Evolutionary conservation across 2,329 filamentous ascomycete species (phyloP), one percentile per base, ranked within the genome.

Genomic region (Sporothrix brasiliensis): DNA sequence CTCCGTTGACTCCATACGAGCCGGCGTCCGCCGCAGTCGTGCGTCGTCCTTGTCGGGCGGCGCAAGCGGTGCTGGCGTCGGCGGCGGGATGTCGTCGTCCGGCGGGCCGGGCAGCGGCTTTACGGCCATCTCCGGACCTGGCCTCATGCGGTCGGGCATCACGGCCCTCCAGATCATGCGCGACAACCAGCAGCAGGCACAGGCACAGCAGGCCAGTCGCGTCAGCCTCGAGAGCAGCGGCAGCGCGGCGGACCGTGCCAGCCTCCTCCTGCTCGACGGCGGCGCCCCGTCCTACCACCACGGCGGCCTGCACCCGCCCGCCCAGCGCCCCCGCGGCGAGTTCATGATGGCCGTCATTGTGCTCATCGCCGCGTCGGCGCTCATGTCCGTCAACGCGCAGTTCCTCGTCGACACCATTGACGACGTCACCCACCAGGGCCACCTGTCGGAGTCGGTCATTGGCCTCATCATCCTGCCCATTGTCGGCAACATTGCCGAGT

Each of bases 391-490:
- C 60, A 95, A 92, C 73, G 91, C 91, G 49, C 91, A 93, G 78
- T 92, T 90, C 79, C 87, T 93, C 80, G 91, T 93, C 39, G 86
- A 88, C 72, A 88, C 89, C 39, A 93, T 94, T 74, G 87, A 91
- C 67, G 84, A 83, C 5, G 88, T 93, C 79, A 87, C 91, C 1
- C 79, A 82, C 39, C 79, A 82, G 11, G 88, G 86, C 11, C 80
- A 80, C 14, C 82, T 94, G 71, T 91, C 86, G 71, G 85, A 92
- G 76, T 90, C 91, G 24, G 93, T 94, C 73, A 89, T 93, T 71
- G 91, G 91, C 75, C 84, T 94, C 14, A 93, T 94, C 75, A 87
- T 94, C 67, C 81, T 94, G 7, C 91, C 91, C 9, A 92, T 94
- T 74, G 91, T 93, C 16, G 91, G 91, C 53, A 93, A 93, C 75